Evolutionary conservation across 2,329 filamentous ascomycete species (phyloP).

Genomic region (Neonectria faginata): DNA sequence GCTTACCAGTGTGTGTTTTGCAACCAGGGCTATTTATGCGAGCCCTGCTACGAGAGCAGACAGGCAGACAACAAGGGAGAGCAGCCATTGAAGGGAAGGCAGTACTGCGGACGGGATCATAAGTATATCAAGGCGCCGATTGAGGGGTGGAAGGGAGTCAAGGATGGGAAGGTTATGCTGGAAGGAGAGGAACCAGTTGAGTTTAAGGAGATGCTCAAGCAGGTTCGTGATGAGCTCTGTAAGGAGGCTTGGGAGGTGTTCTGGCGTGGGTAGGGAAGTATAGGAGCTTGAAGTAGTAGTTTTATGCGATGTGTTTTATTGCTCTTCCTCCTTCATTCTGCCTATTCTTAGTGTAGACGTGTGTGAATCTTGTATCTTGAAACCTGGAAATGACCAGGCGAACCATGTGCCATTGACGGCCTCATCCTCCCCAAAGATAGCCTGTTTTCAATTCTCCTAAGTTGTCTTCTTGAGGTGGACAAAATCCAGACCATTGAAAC

Average conservation of each 20-base stretch:
- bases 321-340: not conserved
- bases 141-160: slow-evolving; percentile 36
- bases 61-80: slow-evolving; percentile 28
- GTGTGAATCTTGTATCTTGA: not conserved
- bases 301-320: no score
- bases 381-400: no score
- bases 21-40: slow-evolving; percentile 25
- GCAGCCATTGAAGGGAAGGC: slow-evolving; percentile 9
- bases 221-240: slow-evolving; percentile 27
- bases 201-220: slow-evolving; percentile 30
- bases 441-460: not conserved
- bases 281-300: no score
- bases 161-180: slow-evolving; percentile 33
- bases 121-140: slow-evolving; percentile 34
- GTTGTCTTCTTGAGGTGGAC: not conserved
- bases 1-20: slow-evolving; percentile 32
- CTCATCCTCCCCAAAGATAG: no score
- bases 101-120: slow-evolving; percentile 33
- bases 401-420: no score
- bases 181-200: slow-evolving; percentile 35
- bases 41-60: slow-evolving; percentile 30
- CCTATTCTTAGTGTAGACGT: not conserved
- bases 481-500: not conserved
- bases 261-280: slow-evolving; percentile 17
- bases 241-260: slow-evolving; percentile 31